Evolutionary conservation across 1,284 basidiomycete species (phyloP).

Genomic region (Tetrapyrgos nigripes): DNA sequence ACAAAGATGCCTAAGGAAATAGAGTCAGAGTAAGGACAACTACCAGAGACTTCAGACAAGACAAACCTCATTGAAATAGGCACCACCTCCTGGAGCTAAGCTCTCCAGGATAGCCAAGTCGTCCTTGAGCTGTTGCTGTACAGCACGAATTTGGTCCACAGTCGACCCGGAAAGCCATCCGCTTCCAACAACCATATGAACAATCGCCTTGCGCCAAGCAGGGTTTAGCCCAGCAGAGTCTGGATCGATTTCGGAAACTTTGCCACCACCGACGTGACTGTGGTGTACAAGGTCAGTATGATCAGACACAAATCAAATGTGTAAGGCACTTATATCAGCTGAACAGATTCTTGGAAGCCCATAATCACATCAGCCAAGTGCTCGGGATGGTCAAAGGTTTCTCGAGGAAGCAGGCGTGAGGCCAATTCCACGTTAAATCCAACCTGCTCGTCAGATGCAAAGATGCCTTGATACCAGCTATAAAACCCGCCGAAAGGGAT

Average conservation of each 20-base stretch:
- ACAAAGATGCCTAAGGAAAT: slow-evolving; percentile 43
- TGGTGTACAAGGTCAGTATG: not conserved
- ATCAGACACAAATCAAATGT: not conserved
- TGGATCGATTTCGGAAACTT: slow-evolving; percentile 39
- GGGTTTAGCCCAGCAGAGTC: slow-evolving; percentile 48
- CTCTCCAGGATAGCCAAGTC: slow-evolving; percentile 32
- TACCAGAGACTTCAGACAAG: not conserved
- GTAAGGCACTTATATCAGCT: not conserved
- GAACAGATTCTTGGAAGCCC: not conserved
- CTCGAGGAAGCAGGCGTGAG: slow-evolving; percentile 44
- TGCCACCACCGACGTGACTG: slow-evolving; percentile 46
- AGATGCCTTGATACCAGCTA: slow-evolving; percentile 20
- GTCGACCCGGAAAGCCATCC: slow-evolving; percentile 41
- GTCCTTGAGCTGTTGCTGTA: slow-evolving; percentile 20
- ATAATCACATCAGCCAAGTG: slow-evolving; percentile 36
- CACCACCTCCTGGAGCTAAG: slow-evolving; percentile 38
- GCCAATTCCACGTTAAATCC: slow-evolving; percentile 33
- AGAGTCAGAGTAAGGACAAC: not conserved
- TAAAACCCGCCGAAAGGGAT: slow-evolving; percentile 9
- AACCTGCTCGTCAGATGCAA: slow-evolving; percentile 22
- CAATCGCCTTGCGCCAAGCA: slow-evolving; percentile 46
- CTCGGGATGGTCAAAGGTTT: slow-evolving; percentile 34
- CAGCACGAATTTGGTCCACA: slow-evolving; percentile 27
- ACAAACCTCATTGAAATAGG: slow-evolving; percentile 51
- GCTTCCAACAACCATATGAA: slow-evolving; percentile 28